Conservation (phyloP, 805 yeast genomes). For the Suhomyces sp. region DNA sequence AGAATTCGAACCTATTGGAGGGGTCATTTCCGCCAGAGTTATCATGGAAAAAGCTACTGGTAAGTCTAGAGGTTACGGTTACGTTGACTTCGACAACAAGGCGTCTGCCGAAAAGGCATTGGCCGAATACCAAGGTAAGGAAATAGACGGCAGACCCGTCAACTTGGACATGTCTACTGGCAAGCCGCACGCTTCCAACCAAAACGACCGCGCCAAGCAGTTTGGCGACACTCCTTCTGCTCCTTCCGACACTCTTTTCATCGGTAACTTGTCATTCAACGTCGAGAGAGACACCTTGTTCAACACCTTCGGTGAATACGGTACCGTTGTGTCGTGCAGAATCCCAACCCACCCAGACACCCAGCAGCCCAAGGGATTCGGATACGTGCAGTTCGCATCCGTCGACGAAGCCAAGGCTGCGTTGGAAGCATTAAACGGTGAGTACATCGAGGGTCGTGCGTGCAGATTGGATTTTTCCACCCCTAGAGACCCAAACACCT, state of each 20-base stretch:
- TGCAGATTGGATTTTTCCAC: slow-evolving; percentile 93
- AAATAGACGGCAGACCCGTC: slow-evolving; percentile 95
- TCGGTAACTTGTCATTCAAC: slow-evolving; percentile 93
- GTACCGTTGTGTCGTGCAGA: slow-evolving; percentile 84
- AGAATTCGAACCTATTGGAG: slow-evolving; percentile 81
- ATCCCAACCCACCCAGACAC: slow-evolving; percentile 98
- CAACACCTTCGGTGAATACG: slow-evolving; percentile 71
- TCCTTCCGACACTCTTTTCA: slow-evolving; percentile 93
- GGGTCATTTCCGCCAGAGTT: slow-evolving; percentile 86
- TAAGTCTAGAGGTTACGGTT: slow-evolving; percentile 95
- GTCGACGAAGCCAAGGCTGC: slow-evolving; percentile 91
- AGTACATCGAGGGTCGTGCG: slow-evolving; percentile 85
- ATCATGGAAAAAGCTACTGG: slow-evolving; percentile 90
- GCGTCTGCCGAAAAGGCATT: slow-evolving; percentile 84
- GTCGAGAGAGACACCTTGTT: slow-evolving; percentile 77
- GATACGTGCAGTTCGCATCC: slow-evolving; percentile 87
- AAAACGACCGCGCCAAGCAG: slow-evolving; percentile 76
- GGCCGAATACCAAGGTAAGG: slow-evolving; percentile 81
- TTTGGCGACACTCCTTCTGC: slow-evolving; percentile 88
- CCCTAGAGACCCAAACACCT: slow-evolving; percentile 62
- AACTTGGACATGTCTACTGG: slow-evolving; percentile 89
- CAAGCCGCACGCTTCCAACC: slow-evolving; percentile 63
- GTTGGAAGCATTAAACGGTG: slow-evolving; percentile 82
- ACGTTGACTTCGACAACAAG: slow-evolving; percentile 85
- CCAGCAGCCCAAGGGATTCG: slow-evolving; percentile 98